Conservation (phyloP, 1,284 basidiomycete genomes). For the Termitomyces sp. region DNA sequence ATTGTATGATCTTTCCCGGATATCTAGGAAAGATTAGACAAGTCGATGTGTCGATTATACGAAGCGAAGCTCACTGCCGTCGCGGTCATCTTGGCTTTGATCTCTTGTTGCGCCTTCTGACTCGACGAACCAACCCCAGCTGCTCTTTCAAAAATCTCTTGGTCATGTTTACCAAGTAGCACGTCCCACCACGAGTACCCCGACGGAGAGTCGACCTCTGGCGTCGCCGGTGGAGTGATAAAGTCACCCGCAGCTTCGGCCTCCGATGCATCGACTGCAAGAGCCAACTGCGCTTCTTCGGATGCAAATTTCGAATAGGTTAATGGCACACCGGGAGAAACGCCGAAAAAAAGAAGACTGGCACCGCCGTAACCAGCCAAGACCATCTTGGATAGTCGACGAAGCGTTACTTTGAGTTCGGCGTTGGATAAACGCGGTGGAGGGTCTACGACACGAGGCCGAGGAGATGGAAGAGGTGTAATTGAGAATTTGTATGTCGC, state of each 20-base stretch:
- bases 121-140: slow-evolving; percentile 23
- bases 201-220: slow-evolving; percentile 2
- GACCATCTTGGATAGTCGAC: slow-evolving; percentile 73
- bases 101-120: slow-evolving; percentile 23
- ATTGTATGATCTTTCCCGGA: slow-evolving; percentile 66
- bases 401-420: slow-evolving; percentile 61
- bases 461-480: slow-evolving; percentile 6
- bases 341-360: slow-evolving; percentile 72
- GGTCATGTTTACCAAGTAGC: slow-evolving; percentile 68
- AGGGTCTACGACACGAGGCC: not conserved
- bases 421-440: slow-evolving; percentile 33
- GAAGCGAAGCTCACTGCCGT: slow-evolving; percentile 26
- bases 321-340: slow-evolving; percentile 35
- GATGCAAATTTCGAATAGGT: slow-evolving; percentile 32
- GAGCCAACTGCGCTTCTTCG: slow-evolving; percentile 58
- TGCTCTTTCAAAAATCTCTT: slow-evolving; percentile 65
- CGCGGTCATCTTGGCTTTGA: slow-evolving; percentile 36
- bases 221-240: slow-evolving; percentile 23
- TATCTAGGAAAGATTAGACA: slow-evolving; percentile 31
- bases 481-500: slow-evolving; percentile 8
- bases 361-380: slow-evolving; percentile 78
- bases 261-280: slow-evolving; percentile 65
- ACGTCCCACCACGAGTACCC: slow-evolving; percentile 78
- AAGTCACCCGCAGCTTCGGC: slow-evolving; percentile 48
- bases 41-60: not conserved